Evolutionary conservation across 768 basidiomycete genomes (phyloP), one percentile per base, ranked within the genome.

Genomic region (Mycena belliarum): DNA sequence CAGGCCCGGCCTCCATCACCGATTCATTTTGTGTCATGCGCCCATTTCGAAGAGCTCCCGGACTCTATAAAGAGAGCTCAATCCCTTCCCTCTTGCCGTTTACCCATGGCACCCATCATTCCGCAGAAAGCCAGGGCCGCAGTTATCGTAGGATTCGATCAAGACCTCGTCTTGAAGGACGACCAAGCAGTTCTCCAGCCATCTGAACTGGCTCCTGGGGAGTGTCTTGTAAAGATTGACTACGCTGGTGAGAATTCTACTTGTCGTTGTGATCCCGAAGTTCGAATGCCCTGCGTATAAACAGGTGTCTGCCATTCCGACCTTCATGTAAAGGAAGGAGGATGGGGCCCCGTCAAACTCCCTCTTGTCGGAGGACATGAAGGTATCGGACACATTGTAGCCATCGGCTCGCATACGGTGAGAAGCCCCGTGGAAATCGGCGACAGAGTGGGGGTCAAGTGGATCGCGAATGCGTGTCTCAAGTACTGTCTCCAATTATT

Each of bases 291-390:
- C 15, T 33, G 11, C 29, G 4, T 33, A 21, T 33, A 21, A 12
- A 20, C 44, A 65, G 77, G 77, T 8, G 73, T 77, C 25, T 92
- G 91, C 68, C 89, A 91, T 67, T 88, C 88, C 0, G 91, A 93
- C 65, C 72, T 91, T 29, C 90, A 92, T 66, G 78, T 86, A 49
- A 79, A 77, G 66, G 76, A 79, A 28, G 81, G 79, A 23, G 89
- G 90, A 63, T 93, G 91, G 91, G 80, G 80, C 4, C 71, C 77
- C 14, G 69, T 80, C 1, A 76, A 71, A 25, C 67, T 79, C 4
- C 88, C 87, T 1, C 77, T 89, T 35, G 76, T 91, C 49, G 89
- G 87, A 14, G 89, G 92, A 0, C 91, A 93, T 70, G 87, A 92
- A 71, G 92, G 91, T 37, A 84, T 91, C 23, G 91, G 92, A 6